Conservation (phyloP, 2,329 filamentous ascomycete species). For the Taxawa tesnikishii region DNA sequence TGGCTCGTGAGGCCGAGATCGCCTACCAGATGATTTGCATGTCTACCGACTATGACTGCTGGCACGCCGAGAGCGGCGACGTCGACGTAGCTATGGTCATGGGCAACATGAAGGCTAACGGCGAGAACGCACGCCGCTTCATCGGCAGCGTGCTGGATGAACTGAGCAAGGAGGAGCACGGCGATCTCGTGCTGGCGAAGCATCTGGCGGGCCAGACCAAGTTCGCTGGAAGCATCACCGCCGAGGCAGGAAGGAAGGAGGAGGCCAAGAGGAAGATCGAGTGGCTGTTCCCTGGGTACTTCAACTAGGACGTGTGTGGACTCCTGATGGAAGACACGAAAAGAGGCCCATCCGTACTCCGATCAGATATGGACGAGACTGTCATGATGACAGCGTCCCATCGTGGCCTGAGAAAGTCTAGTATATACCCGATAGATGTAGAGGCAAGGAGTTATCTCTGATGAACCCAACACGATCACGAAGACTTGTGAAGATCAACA, state of each 20-base stretch:
- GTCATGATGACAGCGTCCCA: too few species aligned
- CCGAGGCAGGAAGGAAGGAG: constrained; percentile 57
- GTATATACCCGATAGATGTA: too few species aligned
- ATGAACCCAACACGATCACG: too few species aligned
- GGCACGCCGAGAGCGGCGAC: constrained; percentile 64
- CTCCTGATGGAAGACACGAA: too few species aligned
- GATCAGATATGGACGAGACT: too few species aligned
- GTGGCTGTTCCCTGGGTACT: constrained; percentile 82
- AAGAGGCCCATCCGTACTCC: too few species aligned
- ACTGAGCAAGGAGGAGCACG: constrained; percentile 65
- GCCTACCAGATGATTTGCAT: constrained; percentile 98
- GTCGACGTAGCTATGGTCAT: constrained; percentile 97
- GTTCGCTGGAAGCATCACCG: constrained; percentile 74
- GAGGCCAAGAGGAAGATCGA: constrained; percentile 66
- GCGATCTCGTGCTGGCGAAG: constrained; percentile 63
- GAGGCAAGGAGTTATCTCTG: constrained; percentile 19
- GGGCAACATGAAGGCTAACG: constrained; percentile 89
- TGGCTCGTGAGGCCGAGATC: constrained; percentile 91
- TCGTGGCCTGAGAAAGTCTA: too few species aligned
- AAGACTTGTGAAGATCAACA: too few species aligned
- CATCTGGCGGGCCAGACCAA: constrained; percentile 67
- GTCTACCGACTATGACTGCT: constrained; percentile 99
- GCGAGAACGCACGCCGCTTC: constrained; percentile 73
- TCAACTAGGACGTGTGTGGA: too few species aligned
- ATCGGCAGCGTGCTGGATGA: constrained; percentile 81